These are phyloP conservation scores for Gossypium sturtianum DNA, from an alignment of 345 rosid genomes.

Conservation along the genomic window DNA sequence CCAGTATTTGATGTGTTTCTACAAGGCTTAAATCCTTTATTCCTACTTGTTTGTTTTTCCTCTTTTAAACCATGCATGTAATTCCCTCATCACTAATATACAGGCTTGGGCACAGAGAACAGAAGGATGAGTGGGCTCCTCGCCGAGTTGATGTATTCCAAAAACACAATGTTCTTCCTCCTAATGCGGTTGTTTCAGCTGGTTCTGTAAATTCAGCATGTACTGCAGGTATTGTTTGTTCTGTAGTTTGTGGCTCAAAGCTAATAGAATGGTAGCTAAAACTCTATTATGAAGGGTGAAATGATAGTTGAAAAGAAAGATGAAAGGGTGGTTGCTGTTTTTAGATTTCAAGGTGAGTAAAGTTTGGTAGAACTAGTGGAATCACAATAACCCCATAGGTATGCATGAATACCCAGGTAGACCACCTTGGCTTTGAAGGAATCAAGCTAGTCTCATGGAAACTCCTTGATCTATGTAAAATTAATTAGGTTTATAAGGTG, in stretches of 20 bases:
- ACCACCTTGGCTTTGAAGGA: not conserved
- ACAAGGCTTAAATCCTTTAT: not conserved
- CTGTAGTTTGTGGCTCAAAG: not conserved
- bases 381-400: not conserved
- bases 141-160: slow-evolving; percentile 83
- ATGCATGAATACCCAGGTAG: not conserved
- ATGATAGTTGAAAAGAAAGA: not conserved
- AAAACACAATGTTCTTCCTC: slow-evolving; percentile 66
- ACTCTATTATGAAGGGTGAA: not conserved
- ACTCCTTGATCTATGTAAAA: not conserved
- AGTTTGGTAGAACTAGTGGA: not conserved
- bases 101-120: slow-evolving; percentile 98
- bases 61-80: not conserved
- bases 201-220: slow-evolving; percentile 80
- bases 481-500: not conserved
- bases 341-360: not conserved
- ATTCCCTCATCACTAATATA: slow-evolving; percentile 18
- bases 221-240: slow-evolving; percentile 66
- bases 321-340: not conserved
- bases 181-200: slow-evolving; percentile 74
- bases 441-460: not conserved
- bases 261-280: not conserved
- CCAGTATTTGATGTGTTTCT: not conserved
- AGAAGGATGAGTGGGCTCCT: slow-evolving; percentile 96
- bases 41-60: not conserved